A percentile compares a stretch with the other conserved stretches of the same genome.
Evolutionary conservation across 2,329 filamentous ascomycete species (phyloP).

Genomic region (Daldinia sp.): DNA sequence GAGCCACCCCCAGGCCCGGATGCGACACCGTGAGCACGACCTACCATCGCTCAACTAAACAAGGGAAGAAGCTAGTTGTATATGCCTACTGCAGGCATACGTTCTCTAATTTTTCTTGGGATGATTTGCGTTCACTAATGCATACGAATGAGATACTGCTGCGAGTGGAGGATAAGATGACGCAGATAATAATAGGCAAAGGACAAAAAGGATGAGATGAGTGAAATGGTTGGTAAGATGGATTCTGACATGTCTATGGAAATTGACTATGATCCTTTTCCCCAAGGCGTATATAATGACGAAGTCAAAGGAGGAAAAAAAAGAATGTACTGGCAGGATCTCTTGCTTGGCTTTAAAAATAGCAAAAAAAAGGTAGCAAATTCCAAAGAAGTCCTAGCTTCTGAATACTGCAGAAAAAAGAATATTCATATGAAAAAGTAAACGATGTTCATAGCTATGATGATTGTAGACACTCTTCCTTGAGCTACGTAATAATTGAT

Average conservation of each 20-base stretch:
- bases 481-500: conserved; percentile 1
- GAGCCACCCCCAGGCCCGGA: conserved; percentile 15
- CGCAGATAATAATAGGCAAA: conserved; percentile 11
- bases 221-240: conserved; percentile 36
- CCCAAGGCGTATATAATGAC: conserved; percentile 41
- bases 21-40: conserved; percentile 33
- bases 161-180: background rate
- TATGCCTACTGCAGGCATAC: conserved; percentile 5
- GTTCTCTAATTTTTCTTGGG: conserved; percentile 1
- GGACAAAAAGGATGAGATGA: conserved; percentile 4
- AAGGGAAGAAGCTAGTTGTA: conserved; percentile 5
- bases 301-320: conserved; percentile 17
- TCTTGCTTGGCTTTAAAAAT: conserved; percentile 15
- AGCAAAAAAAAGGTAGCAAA: conserved; percentile 1
- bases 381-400: background rate
- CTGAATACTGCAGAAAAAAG: background rate
- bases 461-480: background rate
- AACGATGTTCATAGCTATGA: background rate
- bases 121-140: background rate
- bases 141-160: background rate
- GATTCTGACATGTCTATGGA: conserved; percentile 38
- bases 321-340: conserved; percentile 38
- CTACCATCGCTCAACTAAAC: conserved; percentile 47
- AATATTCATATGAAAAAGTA: conserved; percentile 1
- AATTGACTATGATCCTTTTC: conserved; percentile 34